Base-by-base conservation (phyloP, 2,329 filamentous ascomycete genomes). In the Aureobasidium sp. region DNA sequence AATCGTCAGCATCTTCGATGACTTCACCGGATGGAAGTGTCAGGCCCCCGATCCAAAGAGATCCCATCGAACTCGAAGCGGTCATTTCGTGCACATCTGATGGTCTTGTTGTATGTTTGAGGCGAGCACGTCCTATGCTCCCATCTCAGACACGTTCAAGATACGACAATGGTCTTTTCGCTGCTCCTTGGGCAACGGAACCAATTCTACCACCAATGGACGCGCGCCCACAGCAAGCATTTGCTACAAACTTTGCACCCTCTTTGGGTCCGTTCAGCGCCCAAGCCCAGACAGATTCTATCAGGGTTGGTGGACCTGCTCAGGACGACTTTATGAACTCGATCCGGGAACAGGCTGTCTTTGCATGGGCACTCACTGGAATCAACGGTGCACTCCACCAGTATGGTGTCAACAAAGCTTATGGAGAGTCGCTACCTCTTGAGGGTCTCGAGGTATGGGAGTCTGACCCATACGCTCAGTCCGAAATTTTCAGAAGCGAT, bases 11-110 rank as follows among this genome's bases (percentile, higher is more conserved):
- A 29, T 71, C 74, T 32, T 74, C 73, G 12, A 36, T 62, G 26
- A 67, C 63, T 23, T 51, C 57, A 3, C 57, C 47, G 5, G 57
- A 61, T 26, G 44, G 42, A n/a, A 52, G 57, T 17, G 26, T 20
- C 26, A 42, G 57, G 5, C 47, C 57, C 9, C 46, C 36, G 10
- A 61, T 61, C 5, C 37, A 52, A 9, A 37, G 47, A 13, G 75
- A 74, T 15, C 79, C 80, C 1, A 79, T 91, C 57, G 90, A 95
- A 74, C 78, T 96, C 4, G 91, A 96, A 75, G 91, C 90, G 2
- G 90, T 96, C n/a, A 87, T 96, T 5, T 95, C 91, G 0, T 96
- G 91, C 74, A 91, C 90, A 2, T 95, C 91, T 0, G 91, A 96
- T 72, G 91, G 91, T 0, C 78, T 96, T 0, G 90, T 95, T 2